Conservation (phyloP, 139 green algal genomes). For the Chlamydomonas schloesseri region DNA sequence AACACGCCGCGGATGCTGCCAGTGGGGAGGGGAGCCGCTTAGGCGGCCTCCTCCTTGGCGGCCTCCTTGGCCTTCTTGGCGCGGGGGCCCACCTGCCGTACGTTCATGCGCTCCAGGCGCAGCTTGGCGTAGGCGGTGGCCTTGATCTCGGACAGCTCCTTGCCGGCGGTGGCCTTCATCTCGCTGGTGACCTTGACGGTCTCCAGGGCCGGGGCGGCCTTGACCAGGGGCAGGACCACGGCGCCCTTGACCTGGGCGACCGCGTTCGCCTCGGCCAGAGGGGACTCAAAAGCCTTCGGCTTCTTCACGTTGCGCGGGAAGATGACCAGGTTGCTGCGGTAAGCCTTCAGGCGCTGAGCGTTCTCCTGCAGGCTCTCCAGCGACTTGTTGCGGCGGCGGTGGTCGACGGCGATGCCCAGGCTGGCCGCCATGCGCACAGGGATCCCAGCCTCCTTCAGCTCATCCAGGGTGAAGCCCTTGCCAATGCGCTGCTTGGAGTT, state of each 20-base stretch:
- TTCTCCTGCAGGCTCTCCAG: conserved; percentile 97
- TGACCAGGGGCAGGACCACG: conserved; percentile 77
- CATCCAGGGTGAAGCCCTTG: conserved; percentile 96
- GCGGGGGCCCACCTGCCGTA: conserved; percentile 81
- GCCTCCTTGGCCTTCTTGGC: conserved; percentile 82
- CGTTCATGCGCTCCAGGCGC: conserved; percentile 93
- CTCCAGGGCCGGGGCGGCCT: conserved; percentile 76
- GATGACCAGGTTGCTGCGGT: conserved; percentile 96
- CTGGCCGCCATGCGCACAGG: conserved; percentile 90
- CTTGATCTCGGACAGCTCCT: conserved; percentile 24
- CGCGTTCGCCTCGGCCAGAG: conserved; percentile 78
- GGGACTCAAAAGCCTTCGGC: conserved; percentile 93
- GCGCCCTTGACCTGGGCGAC: conserved; percentile 68
- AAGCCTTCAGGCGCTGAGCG: conserved; percentile 95
- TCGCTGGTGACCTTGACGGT: conserved; percentile 89
- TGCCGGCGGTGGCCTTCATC: conserved; percentile 79
- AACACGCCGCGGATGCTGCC: too few relatives aligned
- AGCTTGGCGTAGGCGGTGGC: conserved; percentile 91
- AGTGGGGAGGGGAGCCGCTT: neutral
- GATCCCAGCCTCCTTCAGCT: conserved; percentile 99
- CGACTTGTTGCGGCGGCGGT: conserved; percentile 93
- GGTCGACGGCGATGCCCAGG: conserved; percentile 98
- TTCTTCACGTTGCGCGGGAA: conserved; percentile 95
- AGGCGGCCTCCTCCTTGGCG: conserved; percentile 51
- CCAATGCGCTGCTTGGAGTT: conserved; percentile 95